These are phyloP conservation scores for Leccinum barrowsii DNA, from an alignment of 768 basidiomycete genomes.

Conservation along the genomic window DNA sequence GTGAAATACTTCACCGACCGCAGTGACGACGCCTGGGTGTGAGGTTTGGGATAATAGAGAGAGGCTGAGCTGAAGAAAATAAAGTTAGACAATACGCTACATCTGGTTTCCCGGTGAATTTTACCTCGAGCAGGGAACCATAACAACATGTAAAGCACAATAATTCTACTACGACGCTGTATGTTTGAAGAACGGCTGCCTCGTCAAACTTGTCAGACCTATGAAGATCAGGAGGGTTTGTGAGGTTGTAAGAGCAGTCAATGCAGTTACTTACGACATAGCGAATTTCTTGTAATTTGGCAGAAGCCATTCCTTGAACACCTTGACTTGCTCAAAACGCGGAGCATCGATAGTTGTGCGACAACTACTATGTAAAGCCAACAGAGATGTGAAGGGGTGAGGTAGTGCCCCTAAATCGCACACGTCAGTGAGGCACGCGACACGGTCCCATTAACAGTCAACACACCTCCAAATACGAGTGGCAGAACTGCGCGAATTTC, in stretches of 20 bases:
- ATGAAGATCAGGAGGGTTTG: not conserved
- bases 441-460: not conserved
- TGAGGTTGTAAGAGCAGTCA: not conserved
- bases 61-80: conserved; percentile 45
- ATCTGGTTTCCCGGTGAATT: conserved; percentile 3
- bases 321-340: conserved; percentile 72
- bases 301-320: conserved; percentile 70
- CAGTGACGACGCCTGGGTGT: conserved; percentile 50
- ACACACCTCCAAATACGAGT: conserved; percentile 63
- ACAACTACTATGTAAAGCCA: conserved; percentile 42
- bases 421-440: conserved; percentile 7
- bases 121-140: conserved; percentile 65
- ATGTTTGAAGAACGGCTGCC: conserved; percentile 46
- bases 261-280: conserved; percentile 37
- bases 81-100: conserved; percentile 6
- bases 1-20: conserved; percentile 68
- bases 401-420: conserved; percentile 31
- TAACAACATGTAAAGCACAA: conserved; percentile 64
- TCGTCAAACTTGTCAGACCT: conserved; percentile 33
- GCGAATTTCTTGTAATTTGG: conserved; percentile 60
- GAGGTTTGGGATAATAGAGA: conserved; percentile 51
- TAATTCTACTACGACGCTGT: conserved; percentile 54
- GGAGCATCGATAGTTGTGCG: conserved; percentile 48
- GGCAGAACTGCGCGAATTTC: conserved; percentile 65
- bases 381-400: conserved; percentile 32